Percentiles rank a stretch among this genome's conserved stretches.
These are phyloP conservation scores for Casuarina glauca DNA, from an alignment of 306 rosid species.

Conservation along the genomic window DNA sequence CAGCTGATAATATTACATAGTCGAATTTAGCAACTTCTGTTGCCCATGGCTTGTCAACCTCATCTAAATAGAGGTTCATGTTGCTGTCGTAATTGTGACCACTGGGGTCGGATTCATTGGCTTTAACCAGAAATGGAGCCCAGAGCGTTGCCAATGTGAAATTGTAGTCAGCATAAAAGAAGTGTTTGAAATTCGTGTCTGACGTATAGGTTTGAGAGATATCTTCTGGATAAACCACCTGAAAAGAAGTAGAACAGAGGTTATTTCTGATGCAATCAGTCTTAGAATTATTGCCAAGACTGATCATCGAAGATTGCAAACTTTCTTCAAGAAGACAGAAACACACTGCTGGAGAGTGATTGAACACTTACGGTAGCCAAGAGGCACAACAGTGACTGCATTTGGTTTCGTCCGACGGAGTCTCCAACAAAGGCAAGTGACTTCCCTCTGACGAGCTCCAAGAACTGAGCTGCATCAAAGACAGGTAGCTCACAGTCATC, in stretches of 20 bases:
- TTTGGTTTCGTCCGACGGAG: slow-evolving; percentile 80
- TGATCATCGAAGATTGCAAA: not conserved
- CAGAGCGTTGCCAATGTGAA: slow-evolving; percentile 71
- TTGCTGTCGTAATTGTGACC: slow-evolving; percentile 47
- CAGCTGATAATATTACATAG: slow-evolving; percentile 75
- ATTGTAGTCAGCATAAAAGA: slow-evolving; percentile 55
- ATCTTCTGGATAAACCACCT: slow-evolving; percentile 73
- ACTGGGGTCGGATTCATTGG: slow-evolving; percentile 42
- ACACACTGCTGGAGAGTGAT: not conserved
- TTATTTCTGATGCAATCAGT: not conserved
- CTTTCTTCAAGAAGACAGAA: not conserved
- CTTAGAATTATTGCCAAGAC: not conserved
- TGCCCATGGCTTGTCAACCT: slow-evolving; percentile 62
- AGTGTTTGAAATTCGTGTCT: slow-evolving; percentile 48
- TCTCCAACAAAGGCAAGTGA: slow-evolving; percentile 87
- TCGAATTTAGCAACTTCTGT: slow-evolving; percentile 52
- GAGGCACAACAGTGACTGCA: slow-evolving; percentile 85
- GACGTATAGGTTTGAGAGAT: slow-evolving; percentile 38
- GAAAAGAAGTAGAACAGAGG: slow-evolving; percentile 16
- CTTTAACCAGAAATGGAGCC: slow-evolving; percentile 73
- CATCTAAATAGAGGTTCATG: slow-evolving; percentile 68
- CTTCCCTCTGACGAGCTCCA: slow-evolving; percentile 66
- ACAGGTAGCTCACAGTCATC: slow-evolving; percentile 73
- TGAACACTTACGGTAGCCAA: slow-evolving; percentile 38
- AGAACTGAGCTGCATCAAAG: slow-evolving; percentile 69